phyloP scores from a whole-genome alignment of 106 monocot species.

The Apostasia ramifera region DNA sequence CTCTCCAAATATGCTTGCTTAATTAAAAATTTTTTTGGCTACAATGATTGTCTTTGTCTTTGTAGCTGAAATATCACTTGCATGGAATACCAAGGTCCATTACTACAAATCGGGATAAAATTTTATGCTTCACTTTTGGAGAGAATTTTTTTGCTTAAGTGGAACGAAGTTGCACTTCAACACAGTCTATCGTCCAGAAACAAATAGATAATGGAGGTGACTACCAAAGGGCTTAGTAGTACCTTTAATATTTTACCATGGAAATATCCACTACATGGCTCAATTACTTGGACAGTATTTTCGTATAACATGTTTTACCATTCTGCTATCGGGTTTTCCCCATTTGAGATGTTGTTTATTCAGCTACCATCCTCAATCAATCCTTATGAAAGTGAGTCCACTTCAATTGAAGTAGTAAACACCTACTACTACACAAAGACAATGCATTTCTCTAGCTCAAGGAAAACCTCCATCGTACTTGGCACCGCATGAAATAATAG shows the following conservation, averaged over 20 bases:
- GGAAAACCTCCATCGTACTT: not conserved
- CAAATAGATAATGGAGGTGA: not conserved
- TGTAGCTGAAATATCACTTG: not conserved
- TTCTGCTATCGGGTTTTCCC: not conserved
- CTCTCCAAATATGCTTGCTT: not conserved
- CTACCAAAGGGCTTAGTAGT: not conserved
- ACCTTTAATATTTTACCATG: not conserved
- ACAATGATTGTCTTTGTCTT: not conserved
- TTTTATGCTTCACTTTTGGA: not conserved
- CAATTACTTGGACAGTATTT: not conserved
- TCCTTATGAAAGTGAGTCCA: not conserved
- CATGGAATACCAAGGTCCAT: not conserved
- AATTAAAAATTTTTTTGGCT: too few species aligned
- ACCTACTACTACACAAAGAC: not conserved
- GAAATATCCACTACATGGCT: not conserved
- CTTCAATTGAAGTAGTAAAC: not conserved
- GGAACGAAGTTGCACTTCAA: not conserved
- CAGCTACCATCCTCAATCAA: not conserved
- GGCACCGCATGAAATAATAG: not conserved
- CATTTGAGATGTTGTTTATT: not conserved
- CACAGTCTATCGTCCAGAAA: not conserved
- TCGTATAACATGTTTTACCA: not conserved
- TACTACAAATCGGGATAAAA: not conserved
- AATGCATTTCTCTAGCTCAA: not conserved
- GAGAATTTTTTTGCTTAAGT: not conserved